phyloP scores from a whole-genome alignment of 1,284 basidiomycete species.

The Phellopilus nigrolimitatus region DNA sequence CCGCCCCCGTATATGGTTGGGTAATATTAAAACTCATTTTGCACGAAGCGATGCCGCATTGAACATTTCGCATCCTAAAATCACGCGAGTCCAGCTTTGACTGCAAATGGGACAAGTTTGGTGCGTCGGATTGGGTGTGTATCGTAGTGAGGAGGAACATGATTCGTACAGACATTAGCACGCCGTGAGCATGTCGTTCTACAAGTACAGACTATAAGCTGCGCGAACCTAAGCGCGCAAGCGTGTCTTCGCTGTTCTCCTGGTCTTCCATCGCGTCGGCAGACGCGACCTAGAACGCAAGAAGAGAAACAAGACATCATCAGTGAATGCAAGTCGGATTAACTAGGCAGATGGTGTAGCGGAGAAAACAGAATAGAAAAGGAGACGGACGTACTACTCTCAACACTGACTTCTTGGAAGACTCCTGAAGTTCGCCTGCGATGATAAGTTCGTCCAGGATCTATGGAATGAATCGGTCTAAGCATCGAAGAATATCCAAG shows the following conservation, averaged over 20 bases:
- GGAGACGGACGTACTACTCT: conserved; percentile 56
- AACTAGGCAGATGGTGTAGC: not conserved
- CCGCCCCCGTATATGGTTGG: too few species aligned
- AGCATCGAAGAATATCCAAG: conserved; percentile 5
- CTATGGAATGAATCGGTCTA: conserved; percentile 40
- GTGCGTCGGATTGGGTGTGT: too few species aligned
- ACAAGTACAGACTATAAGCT: conserved; percentile 7
- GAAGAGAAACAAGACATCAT: too few species aligned
- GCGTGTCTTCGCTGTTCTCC: conserved; percentile 73
- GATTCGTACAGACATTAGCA: not conserved
- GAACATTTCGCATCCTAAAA: too few species aligned
- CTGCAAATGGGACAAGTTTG: too few species aligned
- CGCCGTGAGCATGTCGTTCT: not conserved
- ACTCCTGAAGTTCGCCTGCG: conserved; percentile 96
- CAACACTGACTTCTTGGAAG: conserved; percentile 96
- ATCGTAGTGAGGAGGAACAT: too few species aligned
- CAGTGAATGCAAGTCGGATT: too few species aligned
- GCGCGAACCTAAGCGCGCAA: conserved; percentile 67
- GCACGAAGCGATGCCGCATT: too few species aligned
- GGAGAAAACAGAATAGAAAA: not conserved
- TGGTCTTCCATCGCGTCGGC: conserved; percentile 77
- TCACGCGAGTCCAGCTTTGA: too few species aligned
- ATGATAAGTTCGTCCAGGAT: conserved; percentile 98
- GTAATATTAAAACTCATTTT: too few species aligned
- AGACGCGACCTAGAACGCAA: conserved; percentile 75